These are phyloP conservation scores for Mediolabrus comicus DNA, from an alignment of 108 stramenopile genomes.

Conservation along the genomic window DNA sequence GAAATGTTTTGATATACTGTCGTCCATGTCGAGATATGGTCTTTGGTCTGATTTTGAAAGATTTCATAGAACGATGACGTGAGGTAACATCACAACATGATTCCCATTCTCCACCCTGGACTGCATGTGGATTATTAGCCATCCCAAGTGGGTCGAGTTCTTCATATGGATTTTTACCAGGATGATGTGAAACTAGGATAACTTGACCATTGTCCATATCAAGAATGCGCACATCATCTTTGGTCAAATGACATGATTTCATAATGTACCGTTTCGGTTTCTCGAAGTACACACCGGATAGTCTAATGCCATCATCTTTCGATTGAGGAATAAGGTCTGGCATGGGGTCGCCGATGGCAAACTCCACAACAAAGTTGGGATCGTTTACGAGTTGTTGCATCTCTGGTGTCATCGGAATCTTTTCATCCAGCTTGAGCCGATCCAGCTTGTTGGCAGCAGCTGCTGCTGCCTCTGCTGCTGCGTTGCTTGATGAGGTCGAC, in stretches of 20 bases:
- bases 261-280: constrained; percentile 49
- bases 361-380: constrained; percentile 50
- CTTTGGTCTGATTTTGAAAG: constrained; percentile 49
- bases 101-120: constrained; percentile 48
- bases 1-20: constrained; percentile 43
- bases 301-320: constrained; percentile 37
- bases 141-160: constrained; percentile 45
- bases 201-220: constrained; percentile 37
- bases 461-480: neutral
- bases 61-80: constrained; percentile 21
- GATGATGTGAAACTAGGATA: constrained; percentile 44
- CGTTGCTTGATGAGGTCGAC: neutral
- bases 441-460: too few relatives aligned
- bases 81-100: constrained; percentile 34
- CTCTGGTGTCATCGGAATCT: constrained; percentile 36
- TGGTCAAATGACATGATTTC: constrained; percentile 37
- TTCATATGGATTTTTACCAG: constrained; percentile 50
- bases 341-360: constrained; percentile 44
- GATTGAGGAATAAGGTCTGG: constrained; percentile 45
- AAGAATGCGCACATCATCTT: constrained; percentile 46
- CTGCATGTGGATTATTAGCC: constrained; percentile 25
- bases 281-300: constrained; percentile 42
- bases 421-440: neutral
- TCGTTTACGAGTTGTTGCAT: constrained; percentile 53
- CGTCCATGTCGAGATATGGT: constrained; percentile 32